Percentiles rank a stretch among this genome's conserved stretches.
Evolutionary conservation across 495 filamentous ascomycete species (phyloP).

Genomic region (Penicillium ucsense): DNA sequence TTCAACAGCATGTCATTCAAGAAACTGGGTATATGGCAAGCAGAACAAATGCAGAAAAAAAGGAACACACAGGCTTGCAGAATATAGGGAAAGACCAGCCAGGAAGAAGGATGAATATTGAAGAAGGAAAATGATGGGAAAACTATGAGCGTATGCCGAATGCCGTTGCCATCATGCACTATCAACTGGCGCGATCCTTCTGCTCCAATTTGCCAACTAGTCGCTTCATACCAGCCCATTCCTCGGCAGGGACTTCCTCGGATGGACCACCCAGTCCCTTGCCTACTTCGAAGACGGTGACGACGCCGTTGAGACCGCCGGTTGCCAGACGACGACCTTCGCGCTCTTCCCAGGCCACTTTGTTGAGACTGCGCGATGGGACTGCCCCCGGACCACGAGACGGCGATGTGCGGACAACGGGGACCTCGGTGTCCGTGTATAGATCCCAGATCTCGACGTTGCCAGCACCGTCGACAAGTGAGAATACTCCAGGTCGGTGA

Average conservation of each 20-base stretch:
- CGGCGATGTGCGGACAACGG: constrained; percentile 65
- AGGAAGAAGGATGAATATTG: not conserved
- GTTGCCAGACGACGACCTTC: constrained; percentile 81
- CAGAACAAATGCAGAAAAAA: constrained; percentile 7
- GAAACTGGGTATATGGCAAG: constrained; percentile 23
- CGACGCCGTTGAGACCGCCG: constrained; percentile 79
- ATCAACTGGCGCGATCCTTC: constrained; percentile 29
- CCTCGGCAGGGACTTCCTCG: constrained; percentile 70
- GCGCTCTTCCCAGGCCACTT: constrained; percentile 81
- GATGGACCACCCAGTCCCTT: constrained; percentile 64
- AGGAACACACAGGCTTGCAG: constrained; percentile 4
- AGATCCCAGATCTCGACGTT: constrained; percentile 93
- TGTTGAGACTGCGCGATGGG: constrained; percentile 77
- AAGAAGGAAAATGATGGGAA: too few relatives aligned
- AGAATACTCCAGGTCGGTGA: constrained; percentile 84
- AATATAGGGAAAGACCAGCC: constrained; percentile 2
- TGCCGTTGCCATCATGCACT: not conserved
- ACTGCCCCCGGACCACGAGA: constrained; percentile 42
- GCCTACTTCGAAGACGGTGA: constrained; percentile 91
- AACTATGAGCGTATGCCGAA: too few relatives aligned
- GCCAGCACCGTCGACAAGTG: constrained; percentile 86
- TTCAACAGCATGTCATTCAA: constrained; percentile 7
- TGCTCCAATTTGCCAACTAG: constrained; percentile 59
- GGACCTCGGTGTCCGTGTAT: constrained; percentile 83
- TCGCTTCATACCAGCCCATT: constrained; percentile 86